These are phyloP conservation scores for Fusarium coicis DNA, from an alignment of 2,329 filamentous ascomycete species.

Conservation along the genomic window DNA sequence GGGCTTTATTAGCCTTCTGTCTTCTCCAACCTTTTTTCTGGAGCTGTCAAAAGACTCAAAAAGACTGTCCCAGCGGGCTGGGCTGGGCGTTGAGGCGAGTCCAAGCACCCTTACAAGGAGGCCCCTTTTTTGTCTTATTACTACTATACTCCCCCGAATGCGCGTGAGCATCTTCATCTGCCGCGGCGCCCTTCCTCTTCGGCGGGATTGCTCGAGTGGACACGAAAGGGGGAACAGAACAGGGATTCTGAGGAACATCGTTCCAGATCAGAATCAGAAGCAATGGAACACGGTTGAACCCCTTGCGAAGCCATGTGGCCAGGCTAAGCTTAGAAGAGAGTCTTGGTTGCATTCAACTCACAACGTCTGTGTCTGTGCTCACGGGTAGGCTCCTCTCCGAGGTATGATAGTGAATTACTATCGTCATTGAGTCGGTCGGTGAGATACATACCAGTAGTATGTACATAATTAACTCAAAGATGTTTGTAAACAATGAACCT, in stretches of 20 bases:
- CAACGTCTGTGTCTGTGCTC: constrained; percentile 1
- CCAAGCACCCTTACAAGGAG: constrained; percentile 23
- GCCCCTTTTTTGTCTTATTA: constrained; percentile 27
- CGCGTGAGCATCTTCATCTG: constrained; percentile 38
- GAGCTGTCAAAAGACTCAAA: background rate
- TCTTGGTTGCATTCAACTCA: background rate
- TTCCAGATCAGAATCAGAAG: constrained; percentile 33
- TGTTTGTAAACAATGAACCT: background rate
- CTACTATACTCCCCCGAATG: background rate
- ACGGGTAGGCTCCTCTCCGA: constrained; percentile 7
- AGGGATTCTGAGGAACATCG: constrained; percentile 22
- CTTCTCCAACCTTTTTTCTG: constrained; percentile 13
- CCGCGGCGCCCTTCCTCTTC: constrained; percentile 12
- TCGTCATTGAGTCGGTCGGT: background rate
- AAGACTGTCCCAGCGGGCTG: constrained; percentile 28
- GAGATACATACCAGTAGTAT: background rate
- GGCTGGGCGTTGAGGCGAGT: constrained; percentile 34
- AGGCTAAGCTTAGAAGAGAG: constrained; percentile 3
- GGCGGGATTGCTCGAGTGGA: constrained; percentile 20
- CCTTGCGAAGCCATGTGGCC: constrained; percentile 37
- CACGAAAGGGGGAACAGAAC: constrained; percentile 22
- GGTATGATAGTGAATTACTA: background rate
- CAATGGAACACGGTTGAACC: constrained; percentile 28
- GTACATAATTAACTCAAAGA: background rate
- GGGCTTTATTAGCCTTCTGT: background rate